Base-by-base conservation (phyloP, 768 basidiomycete genomes). In the Sarcodon aspratus region DNA sequence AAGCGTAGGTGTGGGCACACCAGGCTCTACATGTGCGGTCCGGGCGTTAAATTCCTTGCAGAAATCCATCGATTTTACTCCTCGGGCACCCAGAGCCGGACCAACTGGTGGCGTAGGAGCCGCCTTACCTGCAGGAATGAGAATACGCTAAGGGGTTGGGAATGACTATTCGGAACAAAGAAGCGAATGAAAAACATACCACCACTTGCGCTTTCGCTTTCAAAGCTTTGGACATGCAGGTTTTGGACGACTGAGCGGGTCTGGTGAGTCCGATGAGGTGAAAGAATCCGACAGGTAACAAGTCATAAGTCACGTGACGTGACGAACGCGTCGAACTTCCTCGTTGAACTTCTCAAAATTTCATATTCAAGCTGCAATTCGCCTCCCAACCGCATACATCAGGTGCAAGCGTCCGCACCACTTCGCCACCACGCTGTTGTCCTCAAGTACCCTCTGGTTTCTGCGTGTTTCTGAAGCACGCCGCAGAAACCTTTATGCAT, bases 1-100 rank as follows among this genome's bases (percentile, higher is more conserved):
- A 52, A 85, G 68, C n/a, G 93, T 96, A 9, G 96, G 95, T 36
- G 79, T 78, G 7, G 96, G 95, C 9, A 86, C 78, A 34, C 90
- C 90, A 13, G 84, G 80, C 53, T 81, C 77, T 35, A 95, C 75
- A 63, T 90, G 84, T 33, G 89, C 84, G 15, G 95, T 97, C 54
- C 84, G 82, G n/a, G 95, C 94, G 62, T 99, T 99, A 71, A 98
- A 99, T 64, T 98, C 93, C 66, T 97, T 99, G 75, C 93, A 96
- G 63, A 99, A 99, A 69, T 99, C 96, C 87, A 98, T 98, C 27
- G 93, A 92, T 69, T 96, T 97, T 57, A 99, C 94, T 58, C 96
- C 96, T 60, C 91, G 82, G 54, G 96, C 95, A 70, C 96, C 96
- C 47, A 99, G 79, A 33, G 94, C 95, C 48, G 95, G 95, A 60